phyloP scores from a whole-genome alignment of 345 rosid species.

The Luvunga scandens region DNA sequence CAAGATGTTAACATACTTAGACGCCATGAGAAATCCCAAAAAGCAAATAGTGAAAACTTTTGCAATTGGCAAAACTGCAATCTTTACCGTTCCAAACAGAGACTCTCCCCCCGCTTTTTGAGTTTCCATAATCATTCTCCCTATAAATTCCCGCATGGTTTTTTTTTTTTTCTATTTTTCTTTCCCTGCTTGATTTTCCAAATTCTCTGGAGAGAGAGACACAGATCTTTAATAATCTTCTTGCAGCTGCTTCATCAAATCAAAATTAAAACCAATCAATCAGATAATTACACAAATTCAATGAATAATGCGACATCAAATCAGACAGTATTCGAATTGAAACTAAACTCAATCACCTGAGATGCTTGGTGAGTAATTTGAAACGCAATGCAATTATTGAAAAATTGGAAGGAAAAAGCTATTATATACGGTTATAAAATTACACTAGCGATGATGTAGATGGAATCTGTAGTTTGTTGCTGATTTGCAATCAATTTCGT shows the following conservation, averaged over 20 bases:
- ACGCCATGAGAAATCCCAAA: constrained; percentile 96
- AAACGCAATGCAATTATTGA: neutral
- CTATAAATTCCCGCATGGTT: neutral
- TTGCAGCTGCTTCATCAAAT: neutral
- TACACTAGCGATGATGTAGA: no score
- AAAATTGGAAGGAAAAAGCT: neutral
- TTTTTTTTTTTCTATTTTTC: neutral
- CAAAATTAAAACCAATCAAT: neutral
- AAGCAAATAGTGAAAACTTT: constrained; percentile 95
- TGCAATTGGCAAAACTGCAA: constrained; percentile 94
- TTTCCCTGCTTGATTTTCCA: neutral
- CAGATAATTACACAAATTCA: neutral
- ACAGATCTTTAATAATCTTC: neutral
- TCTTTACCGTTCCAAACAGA: constrained; percentile 57
- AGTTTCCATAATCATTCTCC: constrained; percentile 33
- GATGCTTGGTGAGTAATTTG: neutral
- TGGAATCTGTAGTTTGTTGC: neutral
- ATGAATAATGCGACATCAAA: neutral
- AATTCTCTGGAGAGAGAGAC: neutral
- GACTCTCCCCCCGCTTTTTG: constrained; percentile 55
- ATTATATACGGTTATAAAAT: neutral
- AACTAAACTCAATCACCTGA: neutral
- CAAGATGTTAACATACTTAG: constrained; percentile 88
- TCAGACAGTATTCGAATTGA: neutral
- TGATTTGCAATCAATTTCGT: neutral